Conservation (phyloP, 805 yeast species). For the Starmerella vaccinii region DNA sequence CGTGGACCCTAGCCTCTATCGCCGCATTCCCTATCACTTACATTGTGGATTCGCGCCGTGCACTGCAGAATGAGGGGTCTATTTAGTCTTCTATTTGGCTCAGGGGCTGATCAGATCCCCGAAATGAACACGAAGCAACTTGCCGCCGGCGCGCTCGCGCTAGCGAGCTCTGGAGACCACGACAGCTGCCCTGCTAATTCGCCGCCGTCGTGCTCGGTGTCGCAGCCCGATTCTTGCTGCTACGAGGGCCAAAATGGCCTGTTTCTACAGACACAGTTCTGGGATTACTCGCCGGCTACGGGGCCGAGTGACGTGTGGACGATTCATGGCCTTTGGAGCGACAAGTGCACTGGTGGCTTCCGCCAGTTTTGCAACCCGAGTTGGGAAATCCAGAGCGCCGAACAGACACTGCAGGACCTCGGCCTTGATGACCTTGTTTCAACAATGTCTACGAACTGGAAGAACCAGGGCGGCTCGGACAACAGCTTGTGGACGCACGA, state of each 20-base stretch:
- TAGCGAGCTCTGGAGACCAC: conserved; percentile 23
- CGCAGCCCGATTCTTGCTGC: conserved; percentile 53
- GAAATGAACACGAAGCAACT: background rate
- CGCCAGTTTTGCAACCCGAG: conserved; percentile 65
- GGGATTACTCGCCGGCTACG: conserved; percentile 73
- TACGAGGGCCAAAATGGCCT: conserved; percentile 82
- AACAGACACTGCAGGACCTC: conserved; percentile 36
- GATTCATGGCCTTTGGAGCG: conserved; percentile 83
- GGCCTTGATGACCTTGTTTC: conserved; percentile 42
- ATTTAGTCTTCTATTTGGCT: background rate
- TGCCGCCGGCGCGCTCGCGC: background rate
- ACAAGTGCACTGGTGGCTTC: conserved; percentile 72
- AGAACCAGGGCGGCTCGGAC: conserved; percentile 58
- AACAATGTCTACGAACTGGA: conserved; percentile 58
- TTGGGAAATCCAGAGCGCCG: conserved; percentile 45
- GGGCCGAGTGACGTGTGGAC: conserved; percentile 68
- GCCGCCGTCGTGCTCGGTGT: conserved; percentile 30
- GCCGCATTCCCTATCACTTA: background rate
- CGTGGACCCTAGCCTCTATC: conserved; percentile 5
- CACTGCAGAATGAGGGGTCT: background rate
- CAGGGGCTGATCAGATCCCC: background rate
- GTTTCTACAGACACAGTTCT: conserved; percentile 75
- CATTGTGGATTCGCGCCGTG: background rate
- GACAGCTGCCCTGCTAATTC: conserved; percentile 29
- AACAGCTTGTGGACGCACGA: conserved; percentile 78